Base-by-base conservation (phyloP, 2,329 filamentous ascomycete genomes). In the Talaromyces pinophilus region DNA sequence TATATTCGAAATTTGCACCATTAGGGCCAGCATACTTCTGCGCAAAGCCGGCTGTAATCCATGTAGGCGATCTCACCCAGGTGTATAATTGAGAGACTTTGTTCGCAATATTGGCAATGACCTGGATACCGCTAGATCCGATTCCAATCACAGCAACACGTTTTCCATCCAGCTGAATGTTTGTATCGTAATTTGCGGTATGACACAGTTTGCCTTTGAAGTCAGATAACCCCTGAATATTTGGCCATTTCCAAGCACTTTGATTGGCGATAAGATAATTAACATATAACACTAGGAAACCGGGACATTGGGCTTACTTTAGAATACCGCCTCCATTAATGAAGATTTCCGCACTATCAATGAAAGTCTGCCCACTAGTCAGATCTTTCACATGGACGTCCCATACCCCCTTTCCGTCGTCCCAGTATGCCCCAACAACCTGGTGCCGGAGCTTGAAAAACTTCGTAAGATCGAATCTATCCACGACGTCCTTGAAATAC, bases 181-280 rank as follows among this genome's bases (percentile, higher is more conserved):
- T 33, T 44, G 11, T 15, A 33, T 57, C 38, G 17, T 35, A 63
- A 22, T 17, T 28, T 30, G 62, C 62, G 5, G 62, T 57, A 30
- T 63, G 62, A 6, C n/a, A 46, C 11, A 57, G 22, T 11, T 13
- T 28, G 25, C 62, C 62, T 22, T 57, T n/a, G 40, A 63, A 63
- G 35, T 42, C 33, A 5, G n/a, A 28, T 28, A 57, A 5, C 4
- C 62, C 62, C 4, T 22, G 35, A 55, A 63, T 57, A n/a, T 57
- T 25, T 3, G 62, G 62, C 62, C 62, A 63, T 57, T 63, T 57
- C 62, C 62, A 63, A 19, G 19, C 38, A 63, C 35, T 63, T 46
- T 22, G 22, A 63, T 25, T 6, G 13, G 15, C 15, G 13, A 17
- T 15, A 5, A 42, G 15, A n/a, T 17, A 42, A 42, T 17, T 42